Evolutionary conservation across 495 filamentous ascomycete species (phyloP).

Genomic region (Pyrenula aspistea): DNA sequence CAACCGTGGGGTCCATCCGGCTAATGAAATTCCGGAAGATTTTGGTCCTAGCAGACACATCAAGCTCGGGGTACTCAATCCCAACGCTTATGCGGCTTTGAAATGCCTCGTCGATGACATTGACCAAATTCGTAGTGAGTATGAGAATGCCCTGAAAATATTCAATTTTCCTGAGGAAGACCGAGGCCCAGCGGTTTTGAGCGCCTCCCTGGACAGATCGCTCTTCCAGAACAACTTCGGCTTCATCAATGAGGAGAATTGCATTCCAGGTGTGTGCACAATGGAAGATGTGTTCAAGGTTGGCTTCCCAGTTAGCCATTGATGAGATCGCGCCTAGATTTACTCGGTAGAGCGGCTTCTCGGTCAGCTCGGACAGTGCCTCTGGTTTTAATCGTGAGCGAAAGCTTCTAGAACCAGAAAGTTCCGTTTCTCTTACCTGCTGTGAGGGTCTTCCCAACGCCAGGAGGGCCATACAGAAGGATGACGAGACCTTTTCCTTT

Average conservation of each 20-base stretch:
- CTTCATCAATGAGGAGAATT: not conserved
- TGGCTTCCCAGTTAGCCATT: not conserved
- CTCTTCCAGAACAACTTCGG: not conserved
- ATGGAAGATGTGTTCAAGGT: not conserved
- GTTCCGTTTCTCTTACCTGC: constrained; percentile 29
- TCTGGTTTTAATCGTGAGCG: constrained; percentile 4
- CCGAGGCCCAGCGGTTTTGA: constrained; percentile 29
- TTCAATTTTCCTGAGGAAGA: constrained; percentile 39
- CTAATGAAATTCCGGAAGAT: not conserved
- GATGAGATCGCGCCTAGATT: constrained; percentile 35
- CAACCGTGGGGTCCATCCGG: not conserved
- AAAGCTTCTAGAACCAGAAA: not conserved
- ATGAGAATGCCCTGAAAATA: constrained; percentile 48
- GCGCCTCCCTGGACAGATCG: not conserved
- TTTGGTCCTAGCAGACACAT: not conserved
- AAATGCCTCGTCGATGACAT: constrained; percentile 31
- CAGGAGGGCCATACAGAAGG: constrained; percentile 72
- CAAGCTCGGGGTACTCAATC: not conserved
- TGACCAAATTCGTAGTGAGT: constrained; percentile 43
- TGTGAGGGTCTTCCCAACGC: constrained; percentile 82
- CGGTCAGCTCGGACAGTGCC: constrained; percentile 37
- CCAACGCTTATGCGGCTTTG: not conserved
- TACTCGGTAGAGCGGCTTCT: constrained; percentile 40
- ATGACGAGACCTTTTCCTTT: constrained; percentile 66
- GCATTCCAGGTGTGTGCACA: not conserved